Percentiles rank a stretch among this genome's conserved stretches.
phyloP scores from a whole-genome alignment of 2,329 filamentous ascomycete genomes.

The Aotearoamyces nothofagi region DNA sequence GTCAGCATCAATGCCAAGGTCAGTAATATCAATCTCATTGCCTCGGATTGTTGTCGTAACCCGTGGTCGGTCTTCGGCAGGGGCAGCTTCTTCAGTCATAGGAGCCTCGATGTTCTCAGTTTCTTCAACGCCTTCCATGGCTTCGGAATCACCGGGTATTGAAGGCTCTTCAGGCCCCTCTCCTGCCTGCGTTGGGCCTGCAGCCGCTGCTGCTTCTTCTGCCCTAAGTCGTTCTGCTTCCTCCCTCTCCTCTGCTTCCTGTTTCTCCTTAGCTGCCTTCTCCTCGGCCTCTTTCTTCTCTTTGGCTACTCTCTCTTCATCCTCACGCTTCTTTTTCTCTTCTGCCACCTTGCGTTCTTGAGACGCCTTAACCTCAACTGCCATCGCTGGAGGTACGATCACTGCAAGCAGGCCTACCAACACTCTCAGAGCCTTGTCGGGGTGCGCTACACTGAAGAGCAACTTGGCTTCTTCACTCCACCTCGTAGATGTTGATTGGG shows the following conservation, averaged over 20 bases:
- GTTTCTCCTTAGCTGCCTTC: slow-evolving; percentile 48
- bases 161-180: slow-evolving; percentile 15
- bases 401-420: slow-evolving; percentile 53
- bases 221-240: slow-evolving; percentile 38
- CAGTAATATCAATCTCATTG: slow-evolving; percentile 82
- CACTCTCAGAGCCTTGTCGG: slow-evolving; percentile 54
- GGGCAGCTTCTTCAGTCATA: slow-evolving; percentile 22
- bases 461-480: slow-evolving; percentile 87
- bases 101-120: slow-evolving; percentile 21
- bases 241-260: slow-evolving; percentile 54
- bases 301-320: slow-evolving; percentile 47
- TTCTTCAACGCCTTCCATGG: slow-evolving; percentile 66
- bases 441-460: slow-evolving; percentile 54
- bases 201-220: slow-evolving; percentile 31
- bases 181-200: slow-evolving; percentile 29
- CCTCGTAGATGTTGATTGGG: slow-evolving; percentile 56
- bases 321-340: slow-evolving; percentile 45
- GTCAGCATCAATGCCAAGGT: slow-evolving; percentile 83
- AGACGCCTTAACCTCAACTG: slow-evolving; percentile 56
- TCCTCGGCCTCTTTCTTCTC: slow-evolving; percentile 63
- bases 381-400: slow-evolving; percentile 72
- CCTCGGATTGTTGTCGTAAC: slow-evolving; percentile 75
- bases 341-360: slow-evolving; percentile 37
- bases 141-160: slow-evolving; percentile 10
- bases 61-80: slow-evolving; percentile 38